phyloP scores from a whole-genome alignment of 164 flowering plant genomes.

The Houttuynia cordata region DNA sequence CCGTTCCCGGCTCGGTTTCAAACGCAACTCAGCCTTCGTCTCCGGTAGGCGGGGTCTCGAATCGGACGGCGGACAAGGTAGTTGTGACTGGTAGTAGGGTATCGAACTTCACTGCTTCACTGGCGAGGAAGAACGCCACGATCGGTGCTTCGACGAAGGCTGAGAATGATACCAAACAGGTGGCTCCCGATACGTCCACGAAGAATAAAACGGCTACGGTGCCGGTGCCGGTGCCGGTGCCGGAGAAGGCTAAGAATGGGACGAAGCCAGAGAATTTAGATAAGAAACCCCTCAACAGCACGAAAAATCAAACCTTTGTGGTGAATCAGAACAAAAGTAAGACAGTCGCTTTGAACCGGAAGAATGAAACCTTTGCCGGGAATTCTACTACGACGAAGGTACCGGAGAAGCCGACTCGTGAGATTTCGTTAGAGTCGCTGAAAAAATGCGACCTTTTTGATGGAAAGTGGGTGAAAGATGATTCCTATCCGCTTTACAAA shows the following conservation, averaged over 20 bases:
- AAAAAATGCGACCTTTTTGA: constrained; percentile 60
- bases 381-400: background rate
- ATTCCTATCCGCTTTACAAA: constrained; percentile 69
- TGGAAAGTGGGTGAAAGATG: constrained; percentile 84
- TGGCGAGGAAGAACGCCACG: constrained; percentile 8
- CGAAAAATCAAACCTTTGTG: background rate
- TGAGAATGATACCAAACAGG: background rate
- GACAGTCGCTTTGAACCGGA: background rate
- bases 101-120: constrained; percentile 33
- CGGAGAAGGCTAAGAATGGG: constrained; percentile 1
- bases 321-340: background rate
- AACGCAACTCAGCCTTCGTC: background rate
- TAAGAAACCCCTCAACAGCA: background rate
- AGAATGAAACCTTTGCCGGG: background rate
- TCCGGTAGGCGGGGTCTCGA: background rate
- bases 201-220: constrained; percentile 20
- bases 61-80: background rate
- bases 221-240: background rate
- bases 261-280: background rate
- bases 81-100: background rate
- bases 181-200: constrained; percentile 1
- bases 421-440: constrained; percentile 25
- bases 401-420: background rate
- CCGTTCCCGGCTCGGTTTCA: background rate
- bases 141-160: background rate